phyloP scores from a whole-genome alignment of 768 basidiomycete species.

The Cystobasidium ongulense region DNA sequence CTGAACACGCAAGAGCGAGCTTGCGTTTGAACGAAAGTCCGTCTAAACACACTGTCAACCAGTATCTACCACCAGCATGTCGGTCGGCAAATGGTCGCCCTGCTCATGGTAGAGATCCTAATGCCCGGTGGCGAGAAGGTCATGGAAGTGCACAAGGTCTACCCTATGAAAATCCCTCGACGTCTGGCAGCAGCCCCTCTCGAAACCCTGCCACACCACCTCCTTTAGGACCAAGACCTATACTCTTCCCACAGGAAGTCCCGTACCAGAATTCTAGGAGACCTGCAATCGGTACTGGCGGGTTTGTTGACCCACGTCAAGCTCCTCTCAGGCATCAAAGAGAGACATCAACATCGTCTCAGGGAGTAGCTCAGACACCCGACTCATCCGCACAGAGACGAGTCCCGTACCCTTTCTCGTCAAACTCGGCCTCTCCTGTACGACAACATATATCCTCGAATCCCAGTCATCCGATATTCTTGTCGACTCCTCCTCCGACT shows the following conservation, averaged over 20 bases:
- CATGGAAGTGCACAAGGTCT: not conserved
- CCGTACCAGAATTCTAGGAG: not conserved
- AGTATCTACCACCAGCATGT: not conserved
- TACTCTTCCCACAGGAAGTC: slow-evolving; percentile 2
- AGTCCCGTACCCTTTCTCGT: not conserved
- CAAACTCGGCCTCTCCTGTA: not conserved
- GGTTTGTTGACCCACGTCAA: not conserved
- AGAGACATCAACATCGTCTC: not conserved
- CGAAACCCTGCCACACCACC: not conserved
- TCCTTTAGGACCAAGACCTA: not conserved
- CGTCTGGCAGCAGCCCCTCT: not conserved
- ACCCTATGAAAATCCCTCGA: not conserved
- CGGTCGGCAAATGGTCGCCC: not conserved
- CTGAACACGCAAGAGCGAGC: not conserved
- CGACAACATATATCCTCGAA: not conserved
- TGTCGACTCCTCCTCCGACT: not conserved
- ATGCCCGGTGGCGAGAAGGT: not conserved
- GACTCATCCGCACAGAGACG: not conserved
- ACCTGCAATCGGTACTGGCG: not conserved
- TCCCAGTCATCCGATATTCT: not conserved
- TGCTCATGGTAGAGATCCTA: not conserved
- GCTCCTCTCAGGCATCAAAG: not conserved
- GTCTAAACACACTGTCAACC: not conserved
- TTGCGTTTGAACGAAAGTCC: not conserved
- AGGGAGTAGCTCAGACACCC: not conserved